Conservation (phyloP, 139 green algal genomes). For the Chlorella sp. region DNA sequence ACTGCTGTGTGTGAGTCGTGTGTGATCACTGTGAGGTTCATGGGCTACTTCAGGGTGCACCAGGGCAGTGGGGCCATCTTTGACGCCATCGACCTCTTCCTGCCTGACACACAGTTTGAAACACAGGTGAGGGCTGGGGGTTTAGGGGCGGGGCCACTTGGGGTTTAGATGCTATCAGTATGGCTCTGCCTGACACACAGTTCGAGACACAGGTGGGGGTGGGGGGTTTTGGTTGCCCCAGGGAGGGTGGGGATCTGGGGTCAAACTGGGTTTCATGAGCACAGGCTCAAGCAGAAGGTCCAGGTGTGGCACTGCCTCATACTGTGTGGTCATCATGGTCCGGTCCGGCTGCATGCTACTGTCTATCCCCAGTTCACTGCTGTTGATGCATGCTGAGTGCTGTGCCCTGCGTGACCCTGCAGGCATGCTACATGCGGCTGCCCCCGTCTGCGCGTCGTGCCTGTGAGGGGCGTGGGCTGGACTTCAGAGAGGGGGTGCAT, state of each 20-base stretch:
- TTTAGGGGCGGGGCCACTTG: too few relatives aligned
- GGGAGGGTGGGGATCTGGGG: too few relatives aligned
- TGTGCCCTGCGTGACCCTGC: too few relatives aligned
- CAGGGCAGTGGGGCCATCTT: conserved; percentile 59
- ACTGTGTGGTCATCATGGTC: too few relatives aligned
- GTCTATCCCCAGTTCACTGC: too few relatives aligned
- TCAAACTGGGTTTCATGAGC: too few relatives aligned
- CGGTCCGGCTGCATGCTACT: too few relatives aligned
- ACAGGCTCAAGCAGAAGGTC: too few relatives aligned
- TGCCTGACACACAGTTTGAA: conserved; percentile 74
- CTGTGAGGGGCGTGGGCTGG: conserved; percentile 33
- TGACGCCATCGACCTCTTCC: conserved; percentile 84
- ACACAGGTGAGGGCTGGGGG: too few relatives aligned
- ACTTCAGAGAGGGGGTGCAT: conserved; percentile 75
- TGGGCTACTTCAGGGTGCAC: conserved; percentile 79
- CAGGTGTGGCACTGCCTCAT: too few relatives aligned
- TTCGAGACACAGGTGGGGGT: conserved; percentile 77
- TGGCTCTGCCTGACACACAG: conserved; percentile 80
- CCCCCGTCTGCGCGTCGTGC: conserved; percentile 44
- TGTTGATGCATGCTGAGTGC: too few relatives aligned
- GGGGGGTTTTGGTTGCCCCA: too few relatives aligned
- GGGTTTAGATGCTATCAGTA: conserved; percentile 89
- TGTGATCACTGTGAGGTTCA: conserved; percentile 63
- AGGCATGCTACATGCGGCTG: conserved; percentile 75
- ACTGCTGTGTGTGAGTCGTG: conserved; percentile 30